These are phyloP conservation scores for Rubroboletus pulcherrimus DNA, from an alignment of 768 basidiomycete species.

Conservation along the genomic window DNA sequence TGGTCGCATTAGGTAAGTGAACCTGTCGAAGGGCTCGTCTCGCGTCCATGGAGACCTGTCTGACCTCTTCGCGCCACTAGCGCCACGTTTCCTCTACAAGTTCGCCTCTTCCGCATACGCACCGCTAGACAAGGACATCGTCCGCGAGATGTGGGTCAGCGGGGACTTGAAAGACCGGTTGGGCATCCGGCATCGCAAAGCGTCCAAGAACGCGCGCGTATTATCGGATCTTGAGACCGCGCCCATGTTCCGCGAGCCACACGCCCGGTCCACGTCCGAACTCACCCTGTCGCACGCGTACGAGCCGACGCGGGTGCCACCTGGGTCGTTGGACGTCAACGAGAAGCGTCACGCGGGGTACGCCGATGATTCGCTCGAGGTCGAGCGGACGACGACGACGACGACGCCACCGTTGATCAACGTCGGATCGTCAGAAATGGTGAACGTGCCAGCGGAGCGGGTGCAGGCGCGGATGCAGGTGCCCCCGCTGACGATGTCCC, in stretches of 20 bases:
- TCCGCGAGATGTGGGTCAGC: slow-evolving; percentile 87
- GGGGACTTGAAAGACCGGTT: slow-evolving; percentile 81
- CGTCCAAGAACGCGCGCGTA: slow-evolving; percentile 38
- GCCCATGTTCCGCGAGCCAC: slow-evolving; percentile 68
- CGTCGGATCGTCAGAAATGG: slow-evolving; percentile 11
- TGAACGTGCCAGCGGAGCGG: slow-evolving; percentile 10
- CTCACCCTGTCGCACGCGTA: slow-evolving; percentile 42
- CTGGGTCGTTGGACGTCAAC: slow-evolving; percentile 8
- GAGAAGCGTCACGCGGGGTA: slow-evolving; percentile 11
- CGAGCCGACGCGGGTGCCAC: slow-evolving; percentile 42
- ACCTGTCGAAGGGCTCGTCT: not conserved
- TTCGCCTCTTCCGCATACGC: slow-evolving; percentile 65
- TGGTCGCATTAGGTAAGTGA: slow-evolving; percentile 67
- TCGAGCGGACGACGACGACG: not conserved
- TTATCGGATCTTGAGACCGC: slow-evolving; percentile 50
- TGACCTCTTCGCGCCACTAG: slow-evolving; percentile 35
- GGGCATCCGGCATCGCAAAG: slow-evolving; percentile 63
- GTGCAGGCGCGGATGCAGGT: slow-evolving; percentile 12
- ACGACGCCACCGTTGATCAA: slow-evolving; percentile 12
- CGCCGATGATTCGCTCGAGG: slow-evolving; percentile 1
- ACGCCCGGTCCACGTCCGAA: slow-evolving; percentile 65
- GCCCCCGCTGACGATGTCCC: slow-evolving; percentile 40
- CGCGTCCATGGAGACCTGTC: not conserved
- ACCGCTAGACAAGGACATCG: slow-evolving; percentile 84
- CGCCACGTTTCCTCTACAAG: slow-evolving; percentile 79